phyloP scores from a whole-genome alignment of 2,329 filamentous ascomycete species.

The Clonostachys byssicola region DNA sequence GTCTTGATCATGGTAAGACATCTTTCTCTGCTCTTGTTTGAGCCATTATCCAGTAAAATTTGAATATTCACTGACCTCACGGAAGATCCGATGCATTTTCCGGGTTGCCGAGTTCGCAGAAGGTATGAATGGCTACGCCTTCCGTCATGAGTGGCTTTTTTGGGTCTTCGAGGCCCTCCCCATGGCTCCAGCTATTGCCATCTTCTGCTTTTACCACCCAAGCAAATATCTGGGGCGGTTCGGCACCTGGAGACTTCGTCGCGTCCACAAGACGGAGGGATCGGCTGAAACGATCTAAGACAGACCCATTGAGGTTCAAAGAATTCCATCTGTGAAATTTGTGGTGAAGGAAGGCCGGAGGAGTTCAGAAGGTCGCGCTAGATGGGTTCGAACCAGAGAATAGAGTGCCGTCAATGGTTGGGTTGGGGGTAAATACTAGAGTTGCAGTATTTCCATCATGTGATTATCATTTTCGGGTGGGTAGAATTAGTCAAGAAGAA shows the following conservation, averaged over 20 bases:
- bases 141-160: constrained; percentile 46
- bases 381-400: no score
- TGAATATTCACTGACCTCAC: not conserved
- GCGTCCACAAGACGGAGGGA: not conserved
- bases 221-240: constrained; percentile 24
- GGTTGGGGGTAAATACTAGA: no score
- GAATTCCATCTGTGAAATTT: no score
- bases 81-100: constrained; percentile 43
- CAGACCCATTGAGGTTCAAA: not conserved
- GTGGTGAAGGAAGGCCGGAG: no score
- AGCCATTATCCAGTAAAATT: not conserved
- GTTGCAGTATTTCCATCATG: no score
- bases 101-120: constrained; percentile 48
- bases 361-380: no score
- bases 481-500: no score
- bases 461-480: no score
- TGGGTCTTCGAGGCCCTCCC: constrained; percentile 46
- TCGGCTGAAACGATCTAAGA: not conserved
- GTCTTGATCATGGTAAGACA: constrained; percentile 35
- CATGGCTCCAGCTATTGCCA: constrained; percentile 38
- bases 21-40: not conserved
- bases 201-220: constrained; percentile 46
- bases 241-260: not conserved
- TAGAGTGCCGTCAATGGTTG: no score
- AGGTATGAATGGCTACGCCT: constrained; percentile 44